phyloP scores from a whole-genome alignment of 1,139 yeast species.

The Yarrowia galli region DNA sequence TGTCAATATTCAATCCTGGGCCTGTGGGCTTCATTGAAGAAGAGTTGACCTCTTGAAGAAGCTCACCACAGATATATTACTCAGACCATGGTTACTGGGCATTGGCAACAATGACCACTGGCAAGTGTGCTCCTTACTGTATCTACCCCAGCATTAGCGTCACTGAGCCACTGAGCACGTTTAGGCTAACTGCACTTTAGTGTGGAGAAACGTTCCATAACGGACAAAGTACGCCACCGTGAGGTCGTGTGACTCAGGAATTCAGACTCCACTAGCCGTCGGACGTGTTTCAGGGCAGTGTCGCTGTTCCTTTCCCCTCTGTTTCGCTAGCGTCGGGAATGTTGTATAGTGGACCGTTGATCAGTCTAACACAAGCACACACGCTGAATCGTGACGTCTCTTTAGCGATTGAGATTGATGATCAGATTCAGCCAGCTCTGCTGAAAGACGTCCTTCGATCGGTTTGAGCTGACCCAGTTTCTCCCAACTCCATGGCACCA shows the following conservation, averaged over 20 bases:
- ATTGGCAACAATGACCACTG: background rate
- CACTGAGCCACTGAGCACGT: background rate
- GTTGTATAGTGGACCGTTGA: no score
- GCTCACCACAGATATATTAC: no score
- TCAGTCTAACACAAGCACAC: no score
- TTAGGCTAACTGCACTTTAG: background rate
- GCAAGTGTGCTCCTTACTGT: no score
- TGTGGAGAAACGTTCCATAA: background rate
- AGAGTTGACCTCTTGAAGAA: no score
- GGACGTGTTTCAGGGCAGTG: background rate
- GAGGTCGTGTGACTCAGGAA: conserved; percentile 8
- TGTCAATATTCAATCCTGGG: no score
- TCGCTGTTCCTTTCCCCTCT: background rate
- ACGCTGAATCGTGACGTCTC: no score
- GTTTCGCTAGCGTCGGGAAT: background rate
- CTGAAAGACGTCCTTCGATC: no score
- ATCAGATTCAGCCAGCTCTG: no score
- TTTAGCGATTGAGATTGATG: no score
- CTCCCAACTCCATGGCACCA: background rate
- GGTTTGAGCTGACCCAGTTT: background rate
- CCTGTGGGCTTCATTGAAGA: no score
- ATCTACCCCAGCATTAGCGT: background rate
- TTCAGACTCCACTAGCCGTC: background rate
- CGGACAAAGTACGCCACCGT: background rate
- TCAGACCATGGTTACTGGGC: no score